Conservation (phyloP, 495 filamentous ascomycete genomes). For the Poronia punctata region DNA sequence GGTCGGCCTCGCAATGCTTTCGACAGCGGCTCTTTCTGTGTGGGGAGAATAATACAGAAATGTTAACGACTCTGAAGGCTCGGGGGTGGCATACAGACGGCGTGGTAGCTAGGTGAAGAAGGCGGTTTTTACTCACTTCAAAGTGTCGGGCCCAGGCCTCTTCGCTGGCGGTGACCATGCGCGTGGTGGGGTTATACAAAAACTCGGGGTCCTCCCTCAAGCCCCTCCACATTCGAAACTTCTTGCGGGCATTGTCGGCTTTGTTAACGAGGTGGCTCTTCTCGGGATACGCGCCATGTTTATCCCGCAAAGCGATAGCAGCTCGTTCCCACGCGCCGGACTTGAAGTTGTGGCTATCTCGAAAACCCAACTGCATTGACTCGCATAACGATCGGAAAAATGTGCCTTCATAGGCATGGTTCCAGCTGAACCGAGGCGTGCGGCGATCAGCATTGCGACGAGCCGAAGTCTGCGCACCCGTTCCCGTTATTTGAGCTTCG, state of each 20-base stretch:
- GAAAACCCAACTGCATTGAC: conserved; percentile 38
- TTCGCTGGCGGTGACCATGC: conserved; percentile 40
- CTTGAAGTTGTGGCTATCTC: conserved; percentile 47
- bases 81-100: background rate
- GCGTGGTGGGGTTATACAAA: conserved; percentile 34
- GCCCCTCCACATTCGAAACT: conserved; percentile 48
- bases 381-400: conserved; percentile 47
- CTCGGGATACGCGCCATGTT: conserved; percentile 40
- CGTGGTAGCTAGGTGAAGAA: background rate
- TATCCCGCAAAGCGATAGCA: conserved; percentile 35
- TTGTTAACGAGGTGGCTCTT: conserved; percentile 49
- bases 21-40: conserved; percentile 41
- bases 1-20: conserved; percentile 39
- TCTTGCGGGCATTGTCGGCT: conserved; percentile 48
- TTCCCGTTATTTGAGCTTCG: conserved; percentile 12
- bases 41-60: background rate
- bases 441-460: conserved; percentile 33
- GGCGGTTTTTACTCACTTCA: conserved; percentile 26
- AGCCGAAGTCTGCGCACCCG: conserved; percentile 17
- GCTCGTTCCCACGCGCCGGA: conserved; percentile 46
- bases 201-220: conserved; percentile 43
- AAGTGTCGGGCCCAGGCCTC: conserved; percentile 43
- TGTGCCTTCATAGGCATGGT: conserved; percentile 38
- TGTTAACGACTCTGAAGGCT: conserved; percentile 5
- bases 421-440: conserved; percentile 47